Conservation (phyloP, 2,329 filamentous ascomycete genomes). For the Epichloe gansuensis region DNA sequence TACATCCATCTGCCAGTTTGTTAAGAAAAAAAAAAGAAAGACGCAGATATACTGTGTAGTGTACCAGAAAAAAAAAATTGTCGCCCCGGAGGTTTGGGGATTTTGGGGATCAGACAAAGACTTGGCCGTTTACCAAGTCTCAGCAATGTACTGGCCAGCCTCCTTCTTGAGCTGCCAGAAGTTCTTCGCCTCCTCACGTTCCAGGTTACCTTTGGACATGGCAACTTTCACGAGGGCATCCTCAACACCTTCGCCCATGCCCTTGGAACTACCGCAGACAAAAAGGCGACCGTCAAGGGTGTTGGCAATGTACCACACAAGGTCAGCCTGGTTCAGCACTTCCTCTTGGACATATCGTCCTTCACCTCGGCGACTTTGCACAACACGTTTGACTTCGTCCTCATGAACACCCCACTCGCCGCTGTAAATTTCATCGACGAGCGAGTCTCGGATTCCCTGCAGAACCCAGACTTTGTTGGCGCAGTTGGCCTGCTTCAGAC, state of each 20-base stretch:
- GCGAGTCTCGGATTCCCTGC: constrained; percentile 84
- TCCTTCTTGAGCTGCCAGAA: constrained; percentile 92
- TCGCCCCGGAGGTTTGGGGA: not conserved
- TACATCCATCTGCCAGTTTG: not conserved
- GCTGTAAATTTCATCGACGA: constrained; percentile 90
- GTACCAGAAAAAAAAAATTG: not conserved
- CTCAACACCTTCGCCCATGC: constrained; percentile 96
- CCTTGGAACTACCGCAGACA: constrained; percentile 87
- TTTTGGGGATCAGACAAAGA: not conserved
- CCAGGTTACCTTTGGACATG: constrained; percentile 82
- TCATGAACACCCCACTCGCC: constrained; percentile 95
- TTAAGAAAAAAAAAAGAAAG: not conserved
- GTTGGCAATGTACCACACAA: constrained; percentile 98
- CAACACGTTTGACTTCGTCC: constrained; percentile 69
- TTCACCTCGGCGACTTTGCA: constrained; percentile 62
- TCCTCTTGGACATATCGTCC: constrained; percentile 95
- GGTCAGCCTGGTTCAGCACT: constrained; percentile 75
- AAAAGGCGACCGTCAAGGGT: constrained; percentile 91
- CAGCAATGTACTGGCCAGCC: constrained; percentile 89
- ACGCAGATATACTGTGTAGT: not conserved
- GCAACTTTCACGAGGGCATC: constrained; percentile 77
- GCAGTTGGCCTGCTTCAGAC: constrained; percentile 86
- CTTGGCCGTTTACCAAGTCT: constrained; percentile 43
- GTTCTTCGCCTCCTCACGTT: constrained; percentile 64
- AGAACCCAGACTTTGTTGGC: constrained; percentile 97